A percentile compares a stretch with the other conserved stretches of the same genome.
phyloP scores from a whole-genome alignment of 176 grass and related monocot genomes.

The Secale cereale region DNA sequence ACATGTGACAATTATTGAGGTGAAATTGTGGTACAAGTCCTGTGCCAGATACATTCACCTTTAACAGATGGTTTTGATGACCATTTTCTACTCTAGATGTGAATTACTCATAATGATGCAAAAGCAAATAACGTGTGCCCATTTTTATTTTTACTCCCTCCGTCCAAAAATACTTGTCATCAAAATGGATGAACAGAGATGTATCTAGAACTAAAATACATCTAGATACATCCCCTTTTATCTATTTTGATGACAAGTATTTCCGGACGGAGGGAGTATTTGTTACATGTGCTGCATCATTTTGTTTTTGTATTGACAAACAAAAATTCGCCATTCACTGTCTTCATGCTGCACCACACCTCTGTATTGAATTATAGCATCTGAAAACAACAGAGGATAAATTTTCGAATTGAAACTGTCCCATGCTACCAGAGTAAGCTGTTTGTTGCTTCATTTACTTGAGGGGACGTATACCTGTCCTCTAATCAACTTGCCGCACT shows the following conservation, averaged over 20 bases:
- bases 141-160: slow-evolving; percentile 10
- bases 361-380: slow-evolving; percentile 2
- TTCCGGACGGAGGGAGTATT: too few species aligned
- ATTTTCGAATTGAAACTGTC: neutral
- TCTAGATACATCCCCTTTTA: too few species aligned
- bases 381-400: neutral
- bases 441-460: slow-evolving; percentile 14
- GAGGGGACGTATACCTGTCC: neutral
- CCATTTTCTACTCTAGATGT: neutral
- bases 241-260: too few species aligned
- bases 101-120: neutral
- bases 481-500: neutral
- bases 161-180: too few species aligned
- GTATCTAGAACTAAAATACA: too few species aligned
- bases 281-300: neutral
- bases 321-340: neutral
- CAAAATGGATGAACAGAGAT: too few species aligned
- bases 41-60: neutral
- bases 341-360: neutral
- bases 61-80: neutral
- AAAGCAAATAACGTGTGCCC: neutral
- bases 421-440: neutral
- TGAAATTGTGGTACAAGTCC: neutral
- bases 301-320: neutral
- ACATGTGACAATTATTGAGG: neutral